Evolutionary conservation across 2,329 filamentous ascomycete species (phyloP), one percentile per base, ranked within the genome.

Genomic region (Fusarium abutilonis): DNA sequence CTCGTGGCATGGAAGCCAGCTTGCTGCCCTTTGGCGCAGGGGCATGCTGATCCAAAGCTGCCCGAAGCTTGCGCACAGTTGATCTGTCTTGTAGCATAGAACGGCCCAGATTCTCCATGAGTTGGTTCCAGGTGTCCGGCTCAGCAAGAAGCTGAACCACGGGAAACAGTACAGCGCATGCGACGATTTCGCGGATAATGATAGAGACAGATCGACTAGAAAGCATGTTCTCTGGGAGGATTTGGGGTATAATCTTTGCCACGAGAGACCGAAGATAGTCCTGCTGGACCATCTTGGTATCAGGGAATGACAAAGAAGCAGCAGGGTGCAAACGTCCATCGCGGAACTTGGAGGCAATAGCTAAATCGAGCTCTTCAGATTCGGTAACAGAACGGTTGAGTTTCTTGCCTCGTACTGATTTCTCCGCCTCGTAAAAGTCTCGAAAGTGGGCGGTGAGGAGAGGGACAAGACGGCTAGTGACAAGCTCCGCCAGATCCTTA

Each of bases 41-140:
- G 2, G 95, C 92, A 80, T 99, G 95, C 74, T 98, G 88, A 75
- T 99, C 95, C 45, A 99, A 80, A 9, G 94, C 95, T 35, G 93
- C 94, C 52, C 95, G 88, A 50, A 99, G 84, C 74, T 93, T 96
- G 53, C 91, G 89, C 35, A 99, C 94, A 0, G 93, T 97, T 63
- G 96, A 98, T 34, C 96, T 87, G 74, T 99, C 96, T 75, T 98
- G 95, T 38, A 99, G 82, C 80, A 96, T 89, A 23, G 90, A 89
- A 45, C 91, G 88, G 15, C 93, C 90, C 76, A 89, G 92, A 52
- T 89, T 93, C 76, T 98, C 94, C 83, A 98, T 92, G 57, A 97
- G 77, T 75, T 97, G 93, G 71, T 99, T 98, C 94, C 94, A 99
- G 9, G 90, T 96, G 78, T 99, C 96, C 2, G 96, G 93, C 68